Percentiles rank a stretch among this genome's conserved stretches.
Evolutionary conservation across 2,329 filamentous ascomycete species (phyloP).

Genomic region (Balansia obtecta): DNA sequence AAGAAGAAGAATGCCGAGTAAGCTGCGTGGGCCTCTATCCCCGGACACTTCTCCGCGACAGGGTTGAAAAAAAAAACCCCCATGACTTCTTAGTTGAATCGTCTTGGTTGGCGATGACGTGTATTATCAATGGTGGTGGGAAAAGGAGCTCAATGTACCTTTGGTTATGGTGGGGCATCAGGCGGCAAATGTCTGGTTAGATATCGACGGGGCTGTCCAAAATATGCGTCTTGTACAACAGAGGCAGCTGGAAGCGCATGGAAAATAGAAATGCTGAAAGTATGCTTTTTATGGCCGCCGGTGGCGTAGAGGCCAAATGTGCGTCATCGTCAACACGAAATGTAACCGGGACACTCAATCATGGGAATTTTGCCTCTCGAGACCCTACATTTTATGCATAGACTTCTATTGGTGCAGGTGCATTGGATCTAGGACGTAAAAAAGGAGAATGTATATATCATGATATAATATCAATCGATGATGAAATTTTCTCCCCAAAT

Average conservation of each 20-base stretch:
- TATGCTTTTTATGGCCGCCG: no score
- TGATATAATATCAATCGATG: no score
- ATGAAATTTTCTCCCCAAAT: no score
- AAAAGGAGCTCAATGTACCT: background rate
- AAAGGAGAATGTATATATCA: no score
- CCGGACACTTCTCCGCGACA: background rate
- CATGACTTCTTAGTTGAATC: background rate
- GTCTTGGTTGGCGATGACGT: background rate
- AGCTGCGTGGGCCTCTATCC: background rate
- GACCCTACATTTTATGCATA: no score
- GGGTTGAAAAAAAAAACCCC: no score
- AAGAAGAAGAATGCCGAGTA: constrained; percentile 28
- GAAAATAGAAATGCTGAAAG: background rate
- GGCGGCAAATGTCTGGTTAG: background rate
- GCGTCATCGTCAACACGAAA: no score
- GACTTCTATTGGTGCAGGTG: no score
- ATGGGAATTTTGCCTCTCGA: no score
- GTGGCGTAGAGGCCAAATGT: no score
- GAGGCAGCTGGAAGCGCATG: background rate
- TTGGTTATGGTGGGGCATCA: background rate
- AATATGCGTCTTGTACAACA: background rate
- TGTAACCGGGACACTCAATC: no score
- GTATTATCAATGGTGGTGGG: background rate
- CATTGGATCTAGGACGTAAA: no score
- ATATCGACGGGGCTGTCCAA: background rate